These are phyloP conservation scores for Macrophomina tecta DNA, from an alignment of 2,329 filamentous ascomycete genomes.

Conservation along the genomic window DNA sequence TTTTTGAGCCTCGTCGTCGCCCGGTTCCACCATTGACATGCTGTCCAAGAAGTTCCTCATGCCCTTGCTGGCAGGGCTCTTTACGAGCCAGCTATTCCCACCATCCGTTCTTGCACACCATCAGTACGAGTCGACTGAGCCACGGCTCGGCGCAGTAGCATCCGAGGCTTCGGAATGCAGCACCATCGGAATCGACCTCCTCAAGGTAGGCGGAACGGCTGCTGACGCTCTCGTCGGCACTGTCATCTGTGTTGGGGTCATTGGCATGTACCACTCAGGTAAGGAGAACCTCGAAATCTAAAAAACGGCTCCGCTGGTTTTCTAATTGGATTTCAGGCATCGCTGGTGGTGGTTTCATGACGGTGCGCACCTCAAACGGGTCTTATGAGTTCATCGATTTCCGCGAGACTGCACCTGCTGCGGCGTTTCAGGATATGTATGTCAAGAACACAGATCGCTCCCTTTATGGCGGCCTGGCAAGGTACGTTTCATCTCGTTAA, in stretches of 20 bases:
- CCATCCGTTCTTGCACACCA: conserved; percentile 20
- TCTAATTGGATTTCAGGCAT: conserved; percentile 63
- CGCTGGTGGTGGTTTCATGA: conserved; percentile 88
- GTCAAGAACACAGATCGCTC: conserved; percentile 70
- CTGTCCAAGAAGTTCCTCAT: conserved; percentile 17
- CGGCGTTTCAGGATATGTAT: conserved; percentile 86
- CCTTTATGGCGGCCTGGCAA: conserved; percentile 71
- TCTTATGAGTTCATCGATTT: conserved; percentile 88
- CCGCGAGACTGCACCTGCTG: conserved; percentile 82
- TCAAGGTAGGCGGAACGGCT: conserved; percentile 58
- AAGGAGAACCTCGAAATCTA: too few relatives aligned
- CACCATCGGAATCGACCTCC: conserved; percentile 52
- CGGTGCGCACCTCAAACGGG: conserved; percentile 76
- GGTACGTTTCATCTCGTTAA: conserved; percentile 20
- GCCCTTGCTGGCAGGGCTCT: conserved; percentile 24
- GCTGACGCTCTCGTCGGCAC: conserved; percentile 57
- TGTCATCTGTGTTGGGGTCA: conserved; percentile 54
- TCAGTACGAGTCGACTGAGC: conserved; percentile 10
- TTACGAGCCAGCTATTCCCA: conserved; percentile 21
- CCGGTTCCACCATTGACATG: conserved; percentile 8
- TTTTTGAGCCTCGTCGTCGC: not conserved
- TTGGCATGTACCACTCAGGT: conserved; percentile 55
- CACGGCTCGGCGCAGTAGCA: conserved; percentile 51
- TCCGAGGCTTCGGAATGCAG: conserved; percentile 53
- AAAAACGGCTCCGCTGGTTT: not conserved